These are phyloP conservation scores for Candida silvicultrix DNA, from an alignment of 805 yeast species.

Conservation along the genomic window DNA sequence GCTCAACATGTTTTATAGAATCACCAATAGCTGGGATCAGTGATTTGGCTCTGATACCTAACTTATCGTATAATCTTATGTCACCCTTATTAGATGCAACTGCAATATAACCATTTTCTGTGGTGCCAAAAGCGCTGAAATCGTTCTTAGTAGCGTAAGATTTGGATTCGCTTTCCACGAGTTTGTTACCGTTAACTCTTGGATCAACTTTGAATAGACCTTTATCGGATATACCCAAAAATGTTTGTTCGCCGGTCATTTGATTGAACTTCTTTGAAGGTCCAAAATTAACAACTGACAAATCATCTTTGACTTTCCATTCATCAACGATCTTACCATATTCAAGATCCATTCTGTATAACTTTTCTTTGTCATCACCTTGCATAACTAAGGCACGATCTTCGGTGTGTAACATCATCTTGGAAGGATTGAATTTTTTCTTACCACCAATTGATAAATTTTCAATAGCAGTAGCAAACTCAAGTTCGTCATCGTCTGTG, in stretches of 20 bases:
- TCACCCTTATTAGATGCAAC: slow-evolving; percentile 75
- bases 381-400: slow-evolving; percentile 68
- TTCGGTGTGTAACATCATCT: slow-evolving; percentile 71
- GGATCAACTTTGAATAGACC: slow-evolving; percentile 79
- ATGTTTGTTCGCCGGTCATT: slow-evolving; percentile 64
- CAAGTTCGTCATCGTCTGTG: slow-evolving; percentile 41
- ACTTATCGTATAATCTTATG: slow-evolving; percentile 61
- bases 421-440: slow-evolving; percentile 42
- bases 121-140: slow-evolving; percentile 61
- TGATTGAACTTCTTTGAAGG: slow-evolving; percentile 74
- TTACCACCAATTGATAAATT: slow-evolving; percentile 48
- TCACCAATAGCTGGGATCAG: slow-evolving; percentile 82
- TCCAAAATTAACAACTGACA: slow-evolving; percentile 51
- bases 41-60: slow-evolving; percentile 76
- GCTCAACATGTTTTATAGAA: slow-evolving; percentile 57
- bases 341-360: slow-evolving; percentile 74
- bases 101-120: slow-evolving; percentile 68
- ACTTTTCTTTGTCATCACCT: slow-evolving; percentile 37
- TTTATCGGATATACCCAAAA: slow-evolving; percentile 61
- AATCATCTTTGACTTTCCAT: slow-evolving; percentile 52
- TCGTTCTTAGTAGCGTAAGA: slow-evolving; percentile 47
- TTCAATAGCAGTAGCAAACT: slow-evolving; percentile 63
- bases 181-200: slow-evolving; percentile 49
- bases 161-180: slow-evolving; percentile 52
- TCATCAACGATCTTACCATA: slow-evolving; percentile 83